Percentiles rank a stretch among this genome's conserved stretches.
phyloP scores from a whole-genome alignment of 2,329 filamentous ascomycete genomes.

The Chaetomium strumarium region DNA sequence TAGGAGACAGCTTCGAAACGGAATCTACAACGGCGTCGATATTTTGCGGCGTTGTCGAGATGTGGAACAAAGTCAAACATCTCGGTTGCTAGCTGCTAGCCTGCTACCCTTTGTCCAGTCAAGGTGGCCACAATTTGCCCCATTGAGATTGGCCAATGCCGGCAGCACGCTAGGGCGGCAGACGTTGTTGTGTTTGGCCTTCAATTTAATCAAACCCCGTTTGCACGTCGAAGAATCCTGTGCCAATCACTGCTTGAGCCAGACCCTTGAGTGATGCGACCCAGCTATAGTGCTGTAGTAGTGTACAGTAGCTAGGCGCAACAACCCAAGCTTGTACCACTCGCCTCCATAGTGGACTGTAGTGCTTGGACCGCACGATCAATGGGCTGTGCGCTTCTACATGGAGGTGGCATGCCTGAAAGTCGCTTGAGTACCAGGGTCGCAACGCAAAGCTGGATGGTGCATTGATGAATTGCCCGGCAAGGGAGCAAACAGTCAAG shows the following conservation, averaged over 20 bases:
- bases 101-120: slow-evolving; percentile 15
- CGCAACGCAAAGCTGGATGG: not conserved
- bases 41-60: not conserved
- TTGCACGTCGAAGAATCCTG: not conserved
- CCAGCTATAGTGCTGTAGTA: not conserved
- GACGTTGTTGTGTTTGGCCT: not conserved
- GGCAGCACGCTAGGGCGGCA: not conserved
- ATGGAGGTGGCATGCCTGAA: slow-evolving; percentile 1
- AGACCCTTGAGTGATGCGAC: not conserved
- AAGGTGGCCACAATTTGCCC: slow-evolving; percentile 18
- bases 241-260: slow-evolving; percentile 3
- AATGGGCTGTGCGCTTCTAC: not conserved
- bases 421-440: not conserved
- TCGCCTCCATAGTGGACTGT: no score
- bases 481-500: not conserved
- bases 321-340: no score
- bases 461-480: no score
- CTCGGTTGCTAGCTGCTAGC: not conserved
- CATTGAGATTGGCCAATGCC: slow-evolving; percentile 18
- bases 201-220: not conserved
- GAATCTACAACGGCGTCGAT: not conserved
- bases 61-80: slow-evolving; percentile 1
- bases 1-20: not conserved
- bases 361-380: no score
- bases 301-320: not conserved